Percentiles rank a stretch among this genome's conserved stretches.
Evolutionary conservation across 2,329 filamentous ascomycete species (phyloP).

Genomic region (Cordyceps cateniannulata): DNA sequence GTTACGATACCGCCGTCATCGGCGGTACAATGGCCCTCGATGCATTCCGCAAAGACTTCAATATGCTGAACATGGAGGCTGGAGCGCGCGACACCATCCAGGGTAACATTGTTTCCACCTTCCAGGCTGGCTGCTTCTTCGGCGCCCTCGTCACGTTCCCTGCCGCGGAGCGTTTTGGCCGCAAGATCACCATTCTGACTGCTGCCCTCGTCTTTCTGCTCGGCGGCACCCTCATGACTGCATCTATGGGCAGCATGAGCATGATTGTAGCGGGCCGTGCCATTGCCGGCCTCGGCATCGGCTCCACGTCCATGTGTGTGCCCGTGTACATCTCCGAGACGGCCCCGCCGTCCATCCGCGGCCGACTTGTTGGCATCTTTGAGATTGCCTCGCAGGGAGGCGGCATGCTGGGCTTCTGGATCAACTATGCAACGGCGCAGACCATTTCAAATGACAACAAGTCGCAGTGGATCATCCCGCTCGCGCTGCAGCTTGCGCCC

Average conservation of each 20-base stretch:
- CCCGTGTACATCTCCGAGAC: constrained; percentile 37
- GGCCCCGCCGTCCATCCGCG: constrained; percentile 43
- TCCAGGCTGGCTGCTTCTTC: constrained; percentile 35
- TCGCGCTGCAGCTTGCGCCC: too few species aligned
- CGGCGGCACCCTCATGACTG: too few species aligned
- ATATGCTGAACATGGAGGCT: constrained; percentile 14
- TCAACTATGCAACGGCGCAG: constrained; percentile 1
- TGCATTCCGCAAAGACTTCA: too few species aligned
- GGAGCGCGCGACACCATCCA: constrained; percentile 26
- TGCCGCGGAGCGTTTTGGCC: constrained; percentile 40
- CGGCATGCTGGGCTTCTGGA: constrained; percentile 37
- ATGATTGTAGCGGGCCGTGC: too few species aligned
- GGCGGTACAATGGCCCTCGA: too few species aligned
- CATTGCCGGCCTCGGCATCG: constrained; percentile 37
- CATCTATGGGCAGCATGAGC: too few species aligned
- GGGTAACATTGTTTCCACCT: constrained; percentile 33
- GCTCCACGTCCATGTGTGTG: constrained; percentile 41
- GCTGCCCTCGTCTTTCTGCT: too few species aligned
- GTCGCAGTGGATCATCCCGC: too few species aligned
- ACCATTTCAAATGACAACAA: too few species aligned
- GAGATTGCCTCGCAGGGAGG: constrained; percentile 41
- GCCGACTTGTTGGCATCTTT: constrained; percentile 46
- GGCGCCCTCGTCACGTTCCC: constrained; percentile 36
- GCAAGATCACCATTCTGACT: constrained; percentile 35
- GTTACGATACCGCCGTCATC: too few species aligned